Base-by-base conservation (phyloP, 306 rosid species). In the Glycine latifolia region DNA sequence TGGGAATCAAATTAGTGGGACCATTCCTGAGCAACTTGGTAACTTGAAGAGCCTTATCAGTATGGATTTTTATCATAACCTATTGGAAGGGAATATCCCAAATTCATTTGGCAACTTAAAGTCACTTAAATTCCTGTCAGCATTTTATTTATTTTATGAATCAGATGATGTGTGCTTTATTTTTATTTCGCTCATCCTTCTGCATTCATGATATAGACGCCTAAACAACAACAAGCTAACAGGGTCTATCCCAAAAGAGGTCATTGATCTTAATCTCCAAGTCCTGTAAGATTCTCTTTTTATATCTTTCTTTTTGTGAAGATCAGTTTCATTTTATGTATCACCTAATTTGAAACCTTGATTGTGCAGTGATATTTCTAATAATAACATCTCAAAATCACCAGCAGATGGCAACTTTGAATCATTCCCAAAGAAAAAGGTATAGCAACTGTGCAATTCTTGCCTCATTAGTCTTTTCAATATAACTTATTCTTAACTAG, bases 91-190 rank as follows among this genome's bases (percentile, higher is more conserved):
- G 0, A 67, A 83, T 15, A 88, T 94, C 68, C 97, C 96, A 0
- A 88, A 85, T 39, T 92, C 97, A 76, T 86, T 94, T 17, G 78
- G 87, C 86, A 88, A 88, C 47, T 87, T 94, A 84, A 85, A 87
- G 79, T 86, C 96, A 17, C 89, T 94, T 63, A 88, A 86, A 88
- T 94, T 91, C 88, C 80, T 94, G 98, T 92, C 77, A 91, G 96
- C 81, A 73, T 15, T 44, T 56, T 82, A 26, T 1, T 26, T 26
- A 0, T 26, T 26, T 26, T 26, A 26, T 26, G 0, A 59, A 8
- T 47, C 75, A 76, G 44, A 71, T 72, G 77, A 59, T 76, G 65
- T 71, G 56, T 71, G 43, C 15, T 8, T 26, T 41, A 10, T 5
- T 11, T 79, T 77, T 67, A 20, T 69, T 76, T 17, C 2, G 73